Evolutionary conservation across 129 eudicot genomes (phyloP).

Genomic region (Rutidosis leptorrhynchoides): DNA sequence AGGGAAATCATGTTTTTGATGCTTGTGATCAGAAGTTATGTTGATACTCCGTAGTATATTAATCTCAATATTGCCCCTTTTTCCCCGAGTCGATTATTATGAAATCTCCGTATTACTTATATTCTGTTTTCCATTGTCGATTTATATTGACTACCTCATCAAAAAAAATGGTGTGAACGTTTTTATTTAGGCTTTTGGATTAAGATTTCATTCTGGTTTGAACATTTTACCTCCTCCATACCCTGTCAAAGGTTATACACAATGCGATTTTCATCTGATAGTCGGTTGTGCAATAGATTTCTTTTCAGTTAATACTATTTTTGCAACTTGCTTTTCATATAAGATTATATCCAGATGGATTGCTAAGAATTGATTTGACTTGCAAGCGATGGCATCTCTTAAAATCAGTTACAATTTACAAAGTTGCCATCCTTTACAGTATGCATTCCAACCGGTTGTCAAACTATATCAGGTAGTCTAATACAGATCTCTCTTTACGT

Average conservation of each 20-base stretch:
- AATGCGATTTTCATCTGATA: background rate
- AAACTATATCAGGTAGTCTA: too few species aligned
- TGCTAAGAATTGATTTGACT: too few species aligned
- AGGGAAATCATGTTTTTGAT: background rate
- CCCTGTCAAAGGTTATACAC: background rate
- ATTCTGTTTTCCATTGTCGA: too few species aligned
- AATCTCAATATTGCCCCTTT: background rate
- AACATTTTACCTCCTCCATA: too few species aligned
- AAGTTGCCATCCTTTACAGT: background rate
- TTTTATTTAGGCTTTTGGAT: background rate
- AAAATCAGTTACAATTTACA: background rate
- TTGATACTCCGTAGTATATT: background rate
- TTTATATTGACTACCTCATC: too few species aligned
- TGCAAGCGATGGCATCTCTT: background rate
- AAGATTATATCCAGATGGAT: background rate
- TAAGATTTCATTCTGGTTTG: background rate
- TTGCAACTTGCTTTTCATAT: background rate
- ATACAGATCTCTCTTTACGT: background rate
- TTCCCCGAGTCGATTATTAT: background rate
- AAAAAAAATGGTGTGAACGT: background rate
- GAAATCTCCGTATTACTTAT: too few species aligned
- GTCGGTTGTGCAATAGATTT: background rate
- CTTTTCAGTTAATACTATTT: background rate
- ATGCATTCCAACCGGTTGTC: background rate
- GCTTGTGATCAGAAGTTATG: background rate